Evolutionary conservation across 1,139 yeast genomes (phyloP).

Genomic region (Kluyveromyces sp.): DNA sequence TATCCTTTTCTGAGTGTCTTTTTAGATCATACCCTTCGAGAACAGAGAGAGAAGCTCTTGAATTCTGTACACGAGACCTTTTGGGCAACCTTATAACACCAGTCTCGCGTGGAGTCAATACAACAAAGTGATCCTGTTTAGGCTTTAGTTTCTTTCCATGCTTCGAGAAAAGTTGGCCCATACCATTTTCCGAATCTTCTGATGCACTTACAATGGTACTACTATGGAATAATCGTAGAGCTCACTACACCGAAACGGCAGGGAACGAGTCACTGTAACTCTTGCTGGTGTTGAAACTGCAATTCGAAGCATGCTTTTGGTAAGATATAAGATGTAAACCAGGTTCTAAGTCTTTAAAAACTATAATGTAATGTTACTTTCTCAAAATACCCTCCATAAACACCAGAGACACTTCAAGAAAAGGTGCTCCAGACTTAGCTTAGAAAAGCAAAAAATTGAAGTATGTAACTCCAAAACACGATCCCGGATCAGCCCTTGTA

Average conservation of each 20-base stretch:
- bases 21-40: constrained; percentile 26
- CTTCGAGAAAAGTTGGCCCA: not conserved
- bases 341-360: no score
- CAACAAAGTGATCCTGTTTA: constrained; percentile 20
- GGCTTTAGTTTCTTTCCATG: constrained; percentile 26
- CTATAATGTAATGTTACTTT: no score
- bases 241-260: not conserved
- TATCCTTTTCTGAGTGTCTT: constrained; percentile 1
- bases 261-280: no score
- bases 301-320: no score
- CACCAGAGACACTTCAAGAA: no score
- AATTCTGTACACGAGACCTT: constrained; percentile 10
- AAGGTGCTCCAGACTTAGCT: no score
- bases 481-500: no score
- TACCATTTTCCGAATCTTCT: constrained; percentile 2
- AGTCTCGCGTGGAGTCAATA: constrained; percentile 22
- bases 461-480: no score
- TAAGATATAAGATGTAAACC: no score
- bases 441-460: no score
- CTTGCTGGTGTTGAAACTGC: no score
- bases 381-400: no score
- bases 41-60: constrained; percentile 5
- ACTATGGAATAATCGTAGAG: not conserved
- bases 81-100: constrained; percentile 16
- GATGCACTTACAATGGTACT: constrained; percentile 3